Evolutionary conservation across 1,284 basidiomycete species (phyloP).

Genomic region (Apiotrichum gracile): DNA sequence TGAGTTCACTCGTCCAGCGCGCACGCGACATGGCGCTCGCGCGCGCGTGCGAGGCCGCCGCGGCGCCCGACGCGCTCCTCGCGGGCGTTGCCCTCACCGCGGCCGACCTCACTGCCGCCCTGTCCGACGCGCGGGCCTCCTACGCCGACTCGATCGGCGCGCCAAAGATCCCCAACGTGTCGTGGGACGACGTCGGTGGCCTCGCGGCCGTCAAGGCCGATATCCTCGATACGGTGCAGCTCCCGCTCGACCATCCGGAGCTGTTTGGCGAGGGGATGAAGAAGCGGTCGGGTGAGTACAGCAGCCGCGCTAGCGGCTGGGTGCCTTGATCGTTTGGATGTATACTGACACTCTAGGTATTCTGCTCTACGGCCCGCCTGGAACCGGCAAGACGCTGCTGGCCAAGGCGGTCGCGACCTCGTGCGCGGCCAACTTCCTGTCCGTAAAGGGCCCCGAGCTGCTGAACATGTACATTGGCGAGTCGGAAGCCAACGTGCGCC

Average conservation of each 20-base stretch:
- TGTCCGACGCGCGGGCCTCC: conserved; percentile 67
- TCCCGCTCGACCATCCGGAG: conserved; percentile 91
- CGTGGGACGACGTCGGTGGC: conserved; percentile 98
- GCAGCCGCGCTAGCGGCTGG: too few relatives aligned
- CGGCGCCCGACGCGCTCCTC: conserved; percentile 25
- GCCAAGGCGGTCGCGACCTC: conserved; percentile 75
- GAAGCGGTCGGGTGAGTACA: conserved; percentile 83
- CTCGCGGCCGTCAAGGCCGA: conserved; percentile 82
- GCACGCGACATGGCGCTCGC: conserved; percentile 60
- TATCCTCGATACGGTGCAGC: conserved; percentile 93
- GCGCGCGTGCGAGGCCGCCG: conserved; percentile 37
- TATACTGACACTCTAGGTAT: conserved; percentile 61
- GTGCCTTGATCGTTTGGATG: too few relatives aligned
- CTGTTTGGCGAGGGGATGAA: conserved; percentile 89
- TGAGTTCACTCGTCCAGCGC: conserved; percentile 64
- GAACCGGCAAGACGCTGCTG: conserved; percentile 87
- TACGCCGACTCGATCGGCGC: conserved; percentile 93
- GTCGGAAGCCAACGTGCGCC: conserved; percentile 91
- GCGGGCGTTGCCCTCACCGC: conserved; percentile 60
- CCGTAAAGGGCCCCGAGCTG: conserved; percentile 94
- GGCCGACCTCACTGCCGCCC: conserved; percentile 66
- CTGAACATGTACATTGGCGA: conserved; percentile 99
- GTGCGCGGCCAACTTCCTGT: conserved; percentile 86
- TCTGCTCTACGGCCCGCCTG: conserved; percentile 79
- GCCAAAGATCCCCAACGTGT: conserved; percentile 91